Conservation (phyloP, 225 moss, liverwort and hornwort species). For the Sphagnum contortum region DNA sequence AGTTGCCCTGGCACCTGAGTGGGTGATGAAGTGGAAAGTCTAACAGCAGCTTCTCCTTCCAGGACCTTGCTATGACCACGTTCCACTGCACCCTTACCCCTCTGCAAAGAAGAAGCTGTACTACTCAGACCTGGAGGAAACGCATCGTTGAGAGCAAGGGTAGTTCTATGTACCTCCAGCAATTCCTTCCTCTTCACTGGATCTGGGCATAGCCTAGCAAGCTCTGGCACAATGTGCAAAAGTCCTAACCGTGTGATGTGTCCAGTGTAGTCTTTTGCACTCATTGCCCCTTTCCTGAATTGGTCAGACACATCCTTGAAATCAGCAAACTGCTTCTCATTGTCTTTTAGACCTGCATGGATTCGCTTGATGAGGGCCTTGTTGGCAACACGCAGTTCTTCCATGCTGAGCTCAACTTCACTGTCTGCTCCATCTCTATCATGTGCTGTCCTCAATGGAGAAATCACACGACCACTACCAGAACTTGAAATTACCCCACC, state of each 20-base stretch:
- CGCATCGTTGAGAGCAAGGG: constrained; percentile 45
- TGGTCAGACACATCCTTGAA: constrained; percentile 80
- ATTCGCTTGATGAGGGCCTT: constrained; percentile 73
- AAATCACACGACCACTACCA: constrained; percentile 9
- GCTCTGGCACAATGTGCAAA: constrained; percentile 73
- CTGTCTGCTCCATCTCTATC: constrained; percentile 14
- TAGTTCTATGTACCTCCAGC: constrained; percentile 51
- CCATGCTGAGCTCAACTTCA: constrained; percentile 41
- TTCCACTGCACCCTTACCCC: constrained; percentile 9
- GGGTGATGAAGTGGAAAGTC: constrained; percentile 7
- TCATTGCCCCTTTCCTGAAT: constrained; percentile 83
- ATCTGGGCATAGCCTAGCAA: constrained; percentile 95
- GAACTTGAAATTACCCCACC: constrained; percentile 28
- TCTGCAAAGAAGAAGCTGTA: constrained; percentile 19
- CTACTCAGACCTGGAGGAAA: constrained; percentile 52
- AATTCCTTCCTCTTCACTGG: constrained; percentile 70
- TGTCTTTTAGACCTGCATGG: constrained; percentile 64
- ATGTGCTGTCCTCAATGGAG: constrained; percentile 13
- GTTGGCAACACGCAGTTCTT: constrained; percentile 66
- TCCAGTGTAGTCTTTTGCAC: constrained; percentile 55
- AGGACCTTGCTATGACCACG: constrained; percentile 19
- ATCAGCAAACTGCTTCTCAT: constrained; percentile 76
- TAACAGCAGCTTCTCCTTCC: constrained; percentile 20
- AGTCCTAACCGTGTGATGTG: constrained; percentile 75
- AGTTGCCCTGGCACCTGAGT: not conserved